Evolutionary conservation across 805 yeast genomes (phyloP), one percentile per base, ranked within the genome.

Genomic region (Naumovozyma castellii): DNA sequence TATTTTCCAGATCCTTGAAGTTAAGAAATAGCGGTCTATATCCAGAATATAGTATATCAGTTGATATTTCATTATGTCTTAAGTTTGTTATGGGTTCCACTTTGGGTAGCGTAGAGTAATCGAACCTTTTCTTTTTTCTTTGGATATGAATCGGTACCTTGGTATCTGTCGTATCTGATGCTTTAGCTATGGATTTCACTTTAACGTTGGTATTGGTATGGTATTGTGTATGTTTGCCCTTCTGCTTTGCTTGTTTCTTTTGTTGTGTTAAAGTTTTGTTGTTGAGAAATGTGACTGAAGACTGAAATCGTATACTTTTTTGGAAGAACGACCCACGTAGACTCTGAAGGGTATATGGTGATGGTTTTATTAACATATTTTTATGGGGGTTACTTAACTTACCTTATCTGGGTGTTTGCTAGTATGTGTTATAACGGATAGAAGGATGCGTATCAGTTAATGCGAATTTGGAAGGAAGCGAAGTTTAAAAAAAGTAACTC

Each of bases 1-100:
- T 14, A 5, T 29, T 9, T 29, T 29, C 14, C 5, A 29, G 13
- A 9, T 9, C 13, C 13, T 44, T 43, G 1, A 51, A 47, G 19
- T 44, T 43, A 12, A 55, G 38, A 14, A 51, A 50, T 15, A 58
- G 38, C 4, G 63, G 62, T 36, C 63, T 56, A 34, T 58, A 58
- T 12, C 62, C 62, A 3, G 56, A 50, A 37, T 52, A 58, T 25
- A 59, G 42, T 30, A 52, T 44, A n/a, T 47, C 42, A 12, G 53
- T 45, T 22, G 42, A 44, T 19, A 58, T 43, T 15, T 56, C 58
- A 9, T 46, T 45, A 1, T 45, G 54, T 18, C 50, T 48, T 8
- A 57, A 34, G 39, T 53, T 46, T 12, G 41, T 43, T 10, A 59
- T 56, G 3, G 55, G 45, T 12, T 60, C 57, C 8, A 54, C 62